Evolutionary conservation across 2,329 filamentous ascomycete genomes (phyloP).

Genomic region (Colletotrichum sp.): DNA sequence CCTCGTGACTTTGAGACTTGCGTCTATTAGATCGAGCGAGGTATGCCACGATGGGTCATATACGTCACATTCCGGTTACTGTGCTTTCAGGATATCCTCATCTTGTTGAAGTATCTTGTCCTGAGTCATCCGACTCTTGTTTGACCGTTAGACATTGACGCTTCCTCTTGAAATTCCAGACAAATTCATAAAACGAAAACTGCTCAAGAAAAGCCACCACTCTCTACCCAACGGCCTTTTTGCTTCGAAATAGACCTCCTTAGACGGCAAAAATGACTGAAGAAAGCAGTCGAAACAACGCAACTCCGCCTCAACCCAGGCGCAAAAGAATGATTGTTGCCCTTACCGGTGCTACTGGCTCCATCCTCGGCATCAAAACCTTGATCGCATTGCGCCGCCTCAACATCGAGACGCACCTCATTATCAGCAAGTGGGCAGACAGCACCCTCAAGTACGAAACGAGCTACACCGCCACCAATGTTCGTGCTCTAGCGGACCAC

Average conservation of each 20-base stretch:
- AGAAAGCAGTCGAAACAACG: background rate
- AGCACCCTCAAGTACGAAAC: constrained; percentile 50
- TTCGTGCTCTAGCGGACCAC: background rate
- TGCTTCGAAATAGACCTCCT: background rate
- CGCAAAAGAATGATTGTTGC: constrained; percentile 37
- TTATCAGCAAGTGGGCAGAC: constrained; percentile 53
- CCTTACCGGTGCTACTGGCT: constrained; percentile 55
- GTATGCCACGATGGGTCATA: background rate
- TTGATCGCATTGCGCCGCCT: constrained; percentile 44
- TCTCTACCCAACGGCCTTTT: background rate
- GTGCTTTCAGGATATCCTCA: background rate
- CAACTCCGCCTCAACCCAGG: background rate
- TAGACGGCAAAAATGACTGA: background rate
- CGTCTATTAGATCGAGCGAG: background rate
- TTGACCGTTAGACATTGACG: background rate
- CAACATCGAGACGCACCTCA: constrained; percentile 49
- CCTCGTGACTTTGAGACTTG: background rate
- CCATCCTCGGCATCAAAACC: constrained; percentile 44
- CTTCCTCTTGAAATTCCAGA: background rate
- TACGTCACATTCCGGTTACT: background rate
- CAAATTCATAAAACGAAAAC: background rate
- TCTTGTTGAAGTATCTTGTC: background rate
- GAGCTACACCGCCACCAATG: background rate
- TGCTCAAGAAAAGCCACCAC: background rate
- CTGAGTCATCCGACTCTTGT: background rate